phyloP scores from a whole-genome alignment of 1,284 basidiomycete genomes.

The Rhodotorula sp. region DNA sequence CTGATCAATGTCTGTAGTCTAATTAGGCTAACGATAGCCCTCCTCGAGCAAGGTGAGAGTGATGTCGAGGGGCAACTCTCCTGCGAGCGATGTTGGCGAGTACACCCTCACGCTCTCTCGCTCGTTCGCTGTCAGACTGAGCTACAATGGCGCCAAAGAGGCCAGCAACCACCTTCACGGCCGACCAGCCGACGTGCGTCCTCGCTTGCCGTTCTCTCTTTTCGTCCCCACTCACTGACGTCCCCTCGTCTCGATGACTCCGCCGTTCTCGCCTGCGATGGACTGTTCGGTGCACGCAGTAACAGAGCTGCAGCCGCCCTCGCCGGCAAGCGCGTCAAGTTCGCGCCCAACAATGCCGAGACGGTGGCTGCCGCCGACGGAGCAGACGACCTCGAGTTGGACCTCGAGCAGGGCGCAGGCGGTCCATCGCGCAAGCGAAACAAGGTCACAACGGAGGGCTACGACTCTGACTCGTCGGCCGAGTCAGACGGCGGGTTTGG shows the following conservation, averaged over 20 bases:
- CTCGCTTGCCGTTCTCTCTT: background rate
- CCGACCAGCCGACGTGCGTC: conserved; percentile 12
- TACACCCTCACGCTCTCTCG: no score
- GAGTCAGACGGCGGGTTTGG: conserved; percentile 36
- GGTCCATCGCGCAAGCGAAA: conserved; percentile 5
- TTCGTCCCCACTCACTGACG: background rate
- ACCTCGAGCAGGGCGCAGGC: conserved; percentile 26
- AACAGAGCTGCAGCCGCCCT: conserved; percentile 12
- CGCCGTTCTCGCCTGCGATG: background rate
- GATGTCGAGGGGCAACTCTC: no score
- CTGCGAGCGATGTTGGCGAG: no score
- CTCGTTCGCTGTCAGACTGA: no score
- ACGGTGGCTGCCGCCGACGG: background rate
- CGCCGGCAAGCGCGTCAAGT: conserved; percentile 33
- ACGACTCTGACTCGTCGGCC: conserved; percentile 38
- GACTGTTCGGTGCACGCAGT: background rate
- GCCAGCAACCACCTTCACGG: conserved; percentile 16
- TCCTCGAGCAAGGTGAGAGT: no score
- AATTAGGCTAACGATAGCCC: background rate
- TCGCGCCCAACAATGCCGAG: conserved; percentile 23
- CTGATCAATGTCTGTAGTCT: background rate
- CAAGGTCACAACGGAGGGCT: conserved; percentile 36
- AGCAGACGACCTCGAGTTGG: conserved; percentile 36
- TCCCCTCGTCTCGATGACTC: background rate
- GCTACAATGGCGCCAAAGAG: conserved; percentile 13